phyloP scores from a whole-genome alignment of 805 yeast genomes.

The Brettanomyces custersianus region DNA sequence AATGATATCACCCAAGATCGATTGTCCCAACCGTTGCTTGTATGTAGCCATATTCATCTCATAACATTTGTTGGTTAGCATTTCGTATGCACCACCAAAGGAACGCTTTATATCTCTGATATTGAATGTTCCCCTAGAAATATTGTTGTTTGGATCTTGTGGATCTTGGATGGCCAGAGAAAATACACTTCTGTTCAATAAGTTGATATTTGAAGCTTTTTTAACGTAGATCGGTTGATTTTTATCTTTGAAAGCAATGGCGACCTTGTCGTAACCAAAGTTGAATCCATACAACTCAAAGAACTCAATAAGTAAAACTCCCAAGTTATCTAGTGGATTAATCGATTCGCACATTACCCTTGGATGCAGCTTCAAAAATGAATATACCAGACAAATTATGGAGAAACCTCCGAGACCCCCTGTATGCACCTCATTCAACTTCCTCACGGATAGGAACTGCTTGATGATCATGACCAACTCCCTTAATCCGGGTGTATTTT shows the following conservation, averaged over 20 bases:
- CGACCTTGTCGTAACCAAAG: conserved; percentile 77
- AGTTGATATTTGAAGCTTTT: conserved; percentile 33
- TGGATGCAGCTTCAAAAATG: conserved; percentile 76
- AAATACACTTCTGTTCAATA: conserved; percentile 46
- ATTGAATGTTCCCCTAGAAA: conserved; percentile 79
- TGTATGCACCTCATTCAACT: conserved; percentile 74
- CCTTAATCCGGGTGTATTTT: conserved; percentile 65
- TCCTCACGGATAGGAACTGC: conserved; percentile 73
- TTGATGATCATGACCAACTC: conserved; percentile 77
- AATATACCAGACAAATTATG: conserved; percentile 76
- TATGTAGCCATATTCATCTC: conserved; percentile 59
- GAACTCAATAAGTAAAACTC: conserved; percentile 80
- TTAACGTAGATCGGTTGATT: conserved; percentile 52
- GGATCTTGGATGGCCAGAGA: conserved; percentile 83
- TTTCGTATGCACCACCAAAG: conserved; percentile 80
- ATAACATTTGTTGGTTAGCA: conserved; percentile 67
- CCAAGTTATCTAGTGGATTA: conserved; percentile 65
- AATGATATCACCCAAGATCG: conserved; percentile 73
- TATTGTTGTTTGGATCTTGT: conserved; percentile 71
- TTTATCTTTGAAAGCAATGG: conserved; percentile 48
- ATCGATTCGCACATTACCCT: conserved; percentile 59
- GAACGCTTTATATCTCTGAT: conserved; percentile 73
- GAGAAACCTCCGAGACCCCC: conserved; percentile 96
- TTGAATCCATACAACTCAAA: conserved; percentile 87
- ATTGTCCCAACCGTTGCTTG: conserved; percentile 57